Conservation (phyloP, 805 yeast species). For the Suhomyces vadensis region DNA sequence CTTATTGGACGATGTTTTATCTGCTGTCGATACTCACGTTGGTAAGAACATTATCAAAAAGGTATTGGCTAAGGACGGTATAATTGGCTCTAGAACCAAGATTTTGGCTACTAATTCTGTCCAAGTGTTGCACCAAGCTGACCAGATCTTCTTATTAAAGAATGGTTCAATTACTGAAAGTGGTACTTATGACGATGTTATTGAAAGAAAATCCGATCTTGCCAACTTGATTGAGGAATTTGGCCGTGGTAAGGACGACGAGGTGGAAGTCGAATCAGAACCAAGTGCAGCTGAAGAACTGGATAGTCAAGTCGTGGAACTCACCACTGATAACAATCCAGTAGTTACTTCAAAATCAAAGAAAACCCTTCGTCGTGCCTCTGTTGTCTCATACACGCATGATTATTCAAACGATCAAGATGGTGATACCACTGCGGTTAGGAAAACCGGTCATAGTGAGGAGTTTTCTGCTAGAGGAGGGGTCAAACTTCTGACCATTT, state of each 20-base stretch:
- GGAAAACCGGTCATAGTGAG: constrained; percentile 16
- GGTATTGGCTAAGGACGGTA: constrained; percentile 33
- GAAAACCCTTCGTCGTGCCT: constrained; percentile 18
- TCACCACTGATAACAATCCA: constrained; percentile 8
- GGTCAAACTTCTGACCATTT: constrained; percentile 55
- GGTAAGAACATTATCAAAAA: constrained; percentile 34
- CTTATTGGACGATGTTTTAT: constrained; percentile 42
- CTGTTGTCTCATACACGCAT: constrained; percentile 26
- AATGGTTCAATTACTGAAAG: constrained; percentile 32
- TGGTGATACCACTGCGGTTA: constrained; percentile 6
- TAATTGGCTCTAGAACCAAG: constrained; percentile 35
- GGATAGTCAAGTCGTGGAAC: constrained; percentile 8
- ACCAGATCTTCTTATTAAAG: constrained; percentile 32
- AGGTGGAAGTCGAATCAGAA: constrained; percentile 1
- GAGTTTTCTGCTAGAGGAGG: constrained; percentile 57
- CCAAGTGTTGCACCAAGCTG: constrained; percentile 35
- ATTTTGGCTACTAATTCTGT: constrained; percentile 43
- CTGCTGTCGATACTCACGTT: constrained; percentile 47
- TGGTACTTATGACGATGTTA: constrained; percentile 23
- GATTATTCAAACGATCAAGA: constrained; percentile 19
- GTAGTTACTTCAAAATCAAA: constrained; percentile 1
- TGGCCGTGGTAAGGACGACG: constrained; percentile 13
- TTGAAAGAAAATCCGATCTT: constrained; percentile 21
- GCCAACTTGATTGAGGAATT: constrained; percentile 25
- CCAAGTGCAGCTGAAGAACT: background rate